These are phyloP conservation scores for Pythium coloratum DNA, from an alignment of 352 stramenopile species.

Conservation along the genomic window DNA sequence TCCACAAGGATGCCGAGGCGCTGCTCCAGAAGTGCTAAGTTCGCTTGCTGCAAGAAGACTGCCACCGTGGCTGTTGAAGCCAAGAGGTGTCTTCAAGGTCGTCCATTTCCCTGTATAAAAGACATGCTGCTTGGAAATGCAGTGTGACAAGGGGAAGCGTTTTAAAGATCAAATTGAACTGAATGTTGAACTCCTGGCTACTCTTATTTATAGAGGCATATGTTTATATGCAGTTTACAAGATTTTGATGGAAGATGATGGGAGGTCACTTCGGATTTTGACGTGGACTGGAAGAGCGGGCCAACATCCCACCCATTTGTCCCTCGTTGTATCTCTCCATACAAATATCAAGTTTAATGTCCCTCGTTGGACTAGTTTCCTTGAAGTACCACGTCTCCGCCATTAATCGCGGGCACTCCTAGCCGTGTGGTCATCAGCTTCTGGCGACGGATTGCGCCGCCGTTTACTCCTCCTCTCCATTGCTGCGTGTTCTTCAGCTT, in stretches of 20 bases:
- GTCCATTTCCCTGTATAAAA: slow-evolving; percentile 6
- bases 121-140: background rate
- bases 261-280: slow-evolving; percentile 22
- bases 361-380: slow-evolving; percentile 9
- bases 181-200: background rate
- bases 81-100: background rate
- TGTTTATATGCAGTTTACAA: background rate
- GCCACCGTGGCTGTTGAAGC: background rate
- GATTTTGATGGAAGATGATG: background rate
- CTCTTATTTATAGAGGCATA: background rate
- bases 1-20: slow-evolving; percentile 62
- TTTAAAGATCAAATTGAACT: background rate
- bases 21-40: slow-evolving; percentile 43
- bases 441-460: background rate
- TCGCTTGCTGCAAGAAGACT: no score
- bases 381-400: slow-evolving; percentile 4
- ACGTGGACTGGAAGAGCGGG: background rate
- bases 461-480: slow-evolving; percentile 2
- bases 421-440: background rate
- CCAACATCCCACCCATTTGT: background rate
- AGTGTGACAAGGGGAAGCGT: background rate
- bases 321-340: background rate
- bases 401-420: background rate
- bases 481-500: background rate
- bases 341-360: slow-evolving; percentile 19